Conservation (phyloP, 2,329 filamentous ascomycete genomes). For the Colletotrichum orchidophilum region DNA sequence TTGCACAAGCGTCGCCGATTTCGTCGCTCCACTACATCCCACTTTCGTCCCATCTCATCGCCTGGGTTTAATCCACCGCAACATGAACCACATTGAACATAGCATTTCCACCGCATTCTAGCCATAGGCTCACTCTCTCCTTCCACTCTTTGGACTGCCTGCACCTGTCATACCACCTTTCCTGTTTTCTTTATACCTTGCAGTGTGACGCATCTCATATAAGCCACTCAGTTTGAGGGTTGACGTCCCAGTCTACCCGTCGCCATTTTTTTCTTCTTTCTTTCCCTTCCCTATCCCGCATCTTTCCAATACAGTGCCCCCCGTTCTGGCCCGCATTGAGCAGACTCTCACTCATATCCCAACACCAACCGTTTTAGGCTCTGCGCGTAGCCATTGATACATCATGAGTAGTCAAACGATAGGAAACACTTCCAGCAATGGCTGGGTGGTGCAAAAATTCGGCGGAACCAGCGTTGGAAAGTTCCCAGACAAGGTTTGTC, state of each 20-base stretch:
- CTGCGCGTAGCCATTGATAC: slow-evolving; percentile 6
- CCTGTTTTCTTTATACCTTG: background rate
- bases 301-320: slow-evolving; percentile 17
- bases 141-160: background rate
- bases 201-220: background rate
- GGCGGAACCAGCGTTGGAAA: slow-evolving; percentile 96
- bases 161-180: background rate
- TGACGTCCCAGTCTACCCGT: slow-evolving; percentile 20
- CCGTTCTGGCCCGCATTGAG: background rate
- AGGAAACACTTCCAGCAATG: slow-evolving; percentile 51
- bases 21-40: slow-evolving; percentile 33
- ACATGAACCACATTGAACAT: background rate
- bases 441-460: slow-evolving; percentile 94
- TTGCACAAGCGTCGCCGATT: slow-evolving; percentile 31
- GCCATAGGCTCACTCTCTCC: background rate
- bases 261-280: slow-evolving; percentile 22
- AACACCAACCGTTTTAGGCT: background rate
- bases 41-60: slow-evolving; percentile 30
- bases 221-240: background rate
- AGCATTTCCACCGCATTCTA: slow-evolving; percentile 4
- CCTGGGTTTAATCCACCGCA: slow-evolving; percentile 15
- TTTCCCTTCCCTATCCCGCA: slow-evolving; percentile 9
- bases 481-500: slow-evolving; percentile 75
- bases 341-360: slow-evolving; percentile 19
- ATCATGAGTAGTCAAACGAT: slow-evolving; percentile 31